Base-by-base conservation (phyloP, 2,329 filamentous ascomycete genomes). In the Bisporella sp. region DNA sequence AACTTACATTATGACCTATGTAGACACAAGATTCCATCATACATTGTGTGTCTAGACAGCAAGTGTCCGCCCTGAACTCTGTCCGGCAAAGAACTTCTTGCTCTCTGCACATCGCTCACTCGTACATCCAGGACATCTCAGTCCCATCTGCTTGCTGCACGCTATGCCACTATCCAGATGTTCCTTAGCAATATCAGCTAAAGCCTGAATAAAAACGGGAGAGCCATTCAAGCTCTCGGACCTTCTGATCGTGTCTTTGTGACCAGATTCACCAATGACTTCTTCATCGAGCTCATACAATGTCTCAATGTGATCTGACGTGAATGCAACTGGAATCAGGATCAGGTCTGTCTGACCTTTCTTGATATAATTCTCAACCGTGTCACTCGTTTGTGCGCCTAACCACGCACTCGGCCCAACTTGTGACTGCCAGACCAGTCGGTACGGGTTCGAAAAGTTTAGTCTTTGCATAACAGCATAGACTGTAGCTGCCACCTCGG, bases 281-380 rank as follows among this genome's bases (percentile, higher is more conserved):
- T 99, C 93, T 61, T 89, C 77, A 67, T 99, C 93, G 47, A 99
- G 74, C 69, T 99, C 93, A 66, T 85, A 97, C 1, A 99, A 75
- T 0, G 93, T 99, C 72, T 99, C 93, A 59, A 99, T 99, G 66
- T 99, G 93, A 63, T 99, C 93, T n/a, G 89, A 95, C 0, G 93
- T 99, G 67, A 99, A 99, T 5, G 93, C 93, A 57, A 99, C 95
- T 0, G 93, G 93, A 50, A 99, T 89, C 5, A 99, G 76, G 1
- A 96, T 76, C 49, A 99, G 76, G 64, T 99, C 90, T 49, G 85
- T 95, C 64, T 96, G 88, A 1, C 92, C 93, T 69, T 93, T 90
- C 64, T 87, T 82, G 58, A 97, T 83, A 65, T 96, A 95, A 53
- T 89, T 79, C 64, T 91, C 83, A 8, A 99, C 93, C 0, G 91